Percentiles rank a stretch among this genome's conserved stretches.
Evolutionary conservation across 768 basidiomycete genomes (phyloP).

Genomic region (Strobilomyces confusus): DNA sequence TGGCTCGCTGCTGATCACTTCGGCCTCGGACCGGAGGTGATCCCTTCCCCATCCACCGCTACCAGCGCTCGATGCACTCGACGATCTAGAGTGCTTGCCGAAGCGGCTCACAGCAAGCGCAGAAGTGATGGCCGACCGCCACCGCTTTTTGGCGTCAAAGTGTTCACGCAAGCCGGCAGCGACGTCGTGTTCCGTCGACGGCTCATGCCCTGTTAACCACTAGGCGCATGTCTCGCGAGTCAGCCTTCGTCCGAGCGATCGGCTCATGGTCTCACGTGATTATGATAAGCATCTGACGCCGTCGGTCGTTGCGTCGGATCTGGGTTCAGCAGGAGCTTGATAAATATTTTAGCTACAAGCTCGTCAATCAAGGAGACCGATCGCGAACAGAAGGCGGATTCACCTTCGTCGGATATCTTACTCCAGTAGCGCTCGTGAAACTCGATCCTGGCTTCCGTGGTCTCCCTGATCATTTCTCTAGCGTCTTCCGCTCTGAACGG

Average conservation of each 20-base stretch:
- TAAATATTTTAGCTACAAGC: conserved; percentile 75
- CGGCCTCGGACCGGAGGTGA: conserved; percentile 21
- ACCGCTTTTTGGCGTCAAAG: conserved; percentile 72
- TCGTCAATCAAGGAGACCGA: not conserved
- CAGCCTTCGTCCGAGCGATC: not conserved
- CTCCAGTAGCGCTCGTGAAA: conserved; percentile 96
- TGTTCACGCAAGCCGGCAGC: conserved; percentile 69
- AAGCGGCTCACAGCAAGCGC: conserved; percentile 39
- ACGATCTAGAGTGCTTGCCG: conserved; percentile 23
- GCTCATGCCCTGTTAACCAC: conserved; percentile 71
- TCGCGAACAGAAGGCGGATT: conserved; percentile 4
- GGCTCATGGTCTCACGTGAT: conserved; percentile 47
- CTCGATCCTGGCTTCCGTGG: conserved; percentile 77
- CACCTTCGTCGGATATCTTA: conserved; percentile 78
- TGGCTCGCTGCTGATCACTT: conserved; percentile 31
- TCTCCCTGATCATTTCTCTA: conserved; percentile 74
- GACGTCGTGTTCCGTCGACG: conserved; percentile 74
- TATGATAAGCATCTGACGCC: conserved; percentile 62
- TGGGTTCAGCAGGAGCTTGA: conserved; percentile 63
- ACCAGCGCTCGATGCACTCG: conserved; percentile 28
- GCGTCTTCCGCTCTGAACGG: conserved; percentile 88
- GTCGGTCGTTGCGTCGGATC: conserved; percentile 72
- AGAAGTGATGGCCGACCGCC: conserved; percentile 65
- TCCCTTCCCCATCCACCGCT: conserved; percentile 38
- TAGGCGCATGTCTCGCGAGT: conserved; percentile 23